Conservation (phyloP, 805 yeast species). For the Yarrowia sp. region DNA sequence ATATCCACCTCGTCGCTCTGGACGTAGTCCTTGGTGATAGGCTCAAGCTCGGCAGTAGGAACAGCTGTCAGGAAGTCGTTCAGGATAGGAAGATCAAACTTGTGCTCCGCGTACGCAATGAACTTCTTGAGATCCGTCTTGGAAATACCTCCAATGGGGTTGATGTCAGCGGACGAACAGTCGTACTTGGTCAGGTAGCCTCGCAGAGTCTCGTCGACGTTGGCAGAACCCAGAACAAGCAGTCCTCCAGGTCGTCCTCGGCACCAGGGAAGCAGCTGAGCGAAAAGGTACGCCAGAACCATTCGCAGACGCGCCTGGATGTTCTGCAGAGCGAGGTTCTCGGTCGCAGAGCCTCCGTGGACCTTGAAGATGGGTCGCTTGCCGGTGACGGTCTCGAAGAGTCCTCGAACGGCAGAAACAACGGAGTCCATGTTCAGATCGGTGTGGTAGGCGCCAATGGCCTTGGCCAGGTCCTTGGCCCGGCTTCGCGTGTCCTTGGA, state of each 20-base stretch:
- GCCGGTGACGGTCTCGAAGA: constrained; percentile 89
- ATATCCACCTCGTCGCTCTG: constrained; percentile 96
- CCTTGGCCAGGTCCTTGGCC: constrained; percentile 69
- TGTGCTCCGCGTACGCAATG: constrained; percentile 69
- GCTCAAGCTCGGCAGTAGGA: constrained; percentile 98
- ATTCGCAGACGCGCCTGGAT: constrained; percentile 94
- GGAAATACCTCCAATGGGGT: constrained; percentile 98
- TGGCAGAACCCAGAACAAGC: constrained; percentile 90
- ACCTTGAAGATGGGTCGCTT: constrained; percentile 83
- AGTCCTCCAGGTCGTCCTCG: constrained; percentile 76
- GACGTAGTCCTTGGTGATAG: constrained; percentile 85
- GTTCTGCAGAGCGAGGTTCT: constrained; percentile 91
- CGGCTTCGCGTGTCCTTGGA: constrained; percentile 81
- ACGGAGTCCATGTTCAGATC: constrained; percentile 88
- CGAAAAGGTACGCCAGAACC: constrained; percentile 92
- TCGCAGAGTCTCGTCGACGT: constrained; percentile 93
- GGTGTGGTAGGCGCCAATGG: constrained; percentile 84
- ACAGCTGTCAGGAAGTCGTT: constrained; percentile 80
- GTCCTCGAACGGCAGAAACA: constrained; percentile 66
- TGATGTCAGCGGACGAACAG: constrained; percentile 94
- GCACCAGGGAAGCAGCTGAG: constrained; percentile 94
- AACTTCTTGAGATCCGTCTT: constrained; percentile 87
- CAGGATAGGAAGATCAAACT: constrained; percentile 74
- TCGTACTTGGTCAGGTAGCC: constrained; percentile 97
- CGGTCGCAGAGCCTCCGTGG: constrained; percentile 89